Percentiles rank a stretch among this genome's conserved stretches.
Conservation (phyloP, 2,329 filamentous ascomycete species). For the Zelopaecilomyces penicillatus region DNA sequence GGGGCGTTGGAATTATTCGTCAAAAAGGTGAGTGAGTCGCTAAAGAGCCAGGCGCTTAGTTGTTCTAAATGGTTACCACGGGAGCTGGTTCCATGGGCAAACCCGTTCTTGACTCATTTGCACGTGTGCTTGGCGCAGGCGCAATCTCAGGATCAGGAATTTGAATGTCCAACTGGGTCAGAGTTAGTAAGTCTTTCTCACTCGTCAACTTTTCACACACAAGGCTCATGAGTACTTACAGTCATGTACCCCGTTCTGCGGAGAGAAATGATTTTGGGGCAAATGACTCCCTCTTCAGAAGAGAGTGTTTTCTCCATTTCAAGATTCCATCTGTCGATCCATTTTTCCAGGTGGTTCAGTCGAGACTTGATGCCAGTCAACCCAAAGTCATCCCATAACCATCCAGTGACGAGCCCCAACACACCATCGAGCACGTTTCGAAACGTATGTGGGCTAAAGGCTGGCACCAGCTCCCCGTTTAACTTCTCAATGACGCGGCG, state of each 20-base stretch:
- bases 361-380: conserved; percentile 66
- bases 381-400: conserved; percentile 89
- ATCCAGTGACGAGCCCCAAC: conserved; percentile 76
- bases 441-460: conserved; percentile 69
- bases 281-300: conserved; percentile 40
- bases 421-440: conserved; percentile 73
- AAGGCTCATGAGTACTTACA: conserved; percentile 34
- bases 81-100: conserved; percentile 25
- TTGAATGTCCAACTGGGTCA: conserved; percentile 64
- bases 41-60: too few relatives aligned
- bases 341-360: conserved; percentile 62
- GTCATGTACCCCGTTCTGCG: conserved; percentile 83
- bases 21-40: too few relatives aligned
- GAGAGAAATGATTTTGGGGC: conserved; percentile 68
- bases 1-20: too few relatives aligned
- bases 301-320: conserved; percentile 52
- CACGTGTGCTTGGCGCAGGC: conserved; percentile 34
- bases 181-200: conserved; percentile 7
- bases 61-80: conserved; percentile 15
- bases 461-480: conserved; percentile 66
- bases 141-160: conserved; percentile 70
- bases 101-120: conserved; percentile 28
- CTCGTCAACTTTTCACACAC: background rate
- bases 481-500: conserved; percentile 71
- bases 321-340: conserved; percentile 80